Evolutionary conservation across 1,139 yeast species (phyloP).

Genomic region (Saccharomyces pastorianus): DNA sequence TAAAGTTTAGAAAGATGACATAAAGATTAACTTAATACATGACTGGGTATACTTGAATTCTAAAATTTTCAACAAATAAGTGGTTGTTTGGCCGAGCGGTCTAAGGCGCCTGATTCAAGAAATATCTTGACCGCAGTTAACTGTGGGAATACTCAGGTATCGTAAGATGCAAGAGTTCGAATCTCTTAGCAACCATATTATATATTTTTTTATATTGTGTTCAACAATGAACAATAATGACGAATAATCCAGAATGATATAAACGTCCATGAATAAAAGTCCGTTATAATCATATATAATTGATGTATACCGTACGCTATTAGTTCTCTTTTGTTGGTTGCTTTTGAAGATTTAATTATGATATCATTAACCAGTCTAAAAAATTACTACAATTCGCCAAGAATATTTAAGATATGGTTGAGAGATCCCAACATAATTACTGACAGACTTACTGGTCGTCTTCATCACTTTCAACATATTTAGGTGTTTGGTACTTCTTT

Average conservation of each 20-base stretch:
- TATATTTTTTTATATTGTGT: not conserved
- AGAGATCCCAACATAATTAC: not conserved
- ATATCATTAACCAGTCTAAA: not conserved
- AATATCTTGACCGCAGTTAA: constrained; percentile 2
- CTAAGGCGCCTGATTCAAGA: constrained; percentile 10
- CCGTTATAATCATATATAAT: not conserved
- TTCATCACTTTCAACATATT: not conserved
- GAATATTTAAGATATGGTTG: not conserved
- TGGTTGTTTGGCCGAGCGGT: constrained; percentile 10
- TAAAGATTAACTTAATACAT: too few species aligned
- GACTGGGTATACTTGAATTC: not conserved
- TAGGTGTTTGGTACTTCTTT: not conserved
- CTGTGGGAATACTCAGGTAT: constrained; percentile 8
- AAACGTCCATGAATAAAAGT: not conserved
- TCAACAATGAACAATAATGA: not conserved
- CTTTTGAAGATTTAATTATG: not conserved
- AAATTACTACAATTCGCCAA: not conserved
- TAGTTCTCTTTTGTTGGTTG: not conserved
- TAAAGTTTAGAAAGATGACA: too few species aligned
- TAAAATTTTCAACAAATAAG: not conserved
- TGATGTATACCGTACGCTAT: not conserved
- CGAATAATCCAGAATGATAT: not conserved
- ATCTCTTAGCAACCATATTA: constrained; percentile 6
- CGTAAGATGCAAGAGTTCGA: constrained; percentile 10
- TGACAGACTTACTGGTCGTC: not conserved